Evolutionary conservation across 768 basidiomycete genomes (phyloP), one percentile per base, ranked within the genome.

Genomic region (Suillus cothurnatus): DNA sequence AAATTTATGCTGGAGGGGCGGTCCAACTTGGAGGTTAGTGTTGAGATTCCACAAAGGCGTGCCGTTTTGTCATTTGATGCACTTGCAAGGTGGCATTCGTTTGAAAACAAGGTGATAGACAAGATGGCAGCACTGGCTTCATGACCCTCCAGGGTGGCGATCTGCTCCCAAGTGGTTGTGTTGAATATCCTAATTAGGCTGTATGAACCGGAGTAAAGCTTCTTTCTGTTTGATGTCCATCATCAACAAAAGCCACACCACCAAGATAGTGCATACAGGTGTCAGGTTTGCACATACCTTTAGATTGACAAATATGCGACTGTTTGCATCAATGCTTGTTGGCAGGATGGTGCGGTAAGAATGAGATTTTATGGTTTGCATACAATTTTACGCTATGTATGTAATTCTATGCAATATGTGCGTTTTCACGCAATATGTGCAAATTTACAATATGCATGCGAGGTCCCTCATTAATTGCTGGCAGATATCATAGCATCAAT

Each of bases 51-150:
- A n/a, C n/a, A 26, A 2, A 50, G 12, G 1, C 49, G 49, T 14
- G 14, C 14, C 15, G 49, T 50, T 14, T 26, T 7, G 5, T 50
- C 23, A 0, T 2, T 0, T 50, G 14, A 50, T 17, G 26, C 14
- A 17, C 23, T 50, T 6, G 6, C 49, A 26, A 49, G 47, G 5
- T 26, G 6, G 15, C 14, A 14, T 5, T 50, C 23, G 6, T 50
- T 50, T 14, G 6, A 2, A 26, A 6, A 52, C 17, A 52, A 52
- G 8, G 50, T n/a, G n/a, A n/a, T n/a, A n/a, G n/a, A n/a, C n/a
- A n/a, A 12, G 4, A 47, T 28, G 50, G 26, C 7, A 17, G 14
- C 2, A 6, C 7, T 8, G 4, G 11, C 0, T 0, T 4, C 15
- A 26, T 50, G 49, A 28, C 49, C 49, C 6, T 28, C 23, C 5